These are phyloP conservation scores for Mycena indigotica DNA, from an alignment of 768 basidiomycete genomes.

Conservation along the genomic window DNA sequence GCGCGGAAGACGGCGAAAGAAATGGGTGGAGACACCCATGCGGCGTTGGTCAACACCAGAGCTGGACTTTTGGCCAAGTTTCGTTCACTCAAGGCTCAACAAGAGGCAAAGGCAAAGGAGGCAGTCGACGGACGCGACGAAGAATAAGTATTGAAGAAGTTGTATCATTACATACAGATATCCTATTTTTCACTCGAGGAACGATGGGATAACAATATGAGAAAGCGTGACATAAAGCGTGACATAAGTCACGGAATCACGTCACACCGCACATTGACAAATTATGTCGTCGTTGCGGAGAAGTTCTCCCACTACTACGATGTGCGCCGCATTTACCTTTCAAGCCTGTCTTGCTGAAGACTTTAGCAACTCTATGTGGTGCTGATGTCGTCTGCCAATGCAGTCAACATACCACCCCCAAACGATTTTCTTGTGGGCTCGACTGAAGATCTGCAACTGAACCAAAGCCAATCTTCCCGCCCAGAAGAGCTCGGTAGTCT, in stretches of 20 bases:
- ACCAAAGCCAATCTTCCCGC: not conserved
- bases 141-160: not conserved
- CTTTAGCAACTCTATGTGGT: not conserved
- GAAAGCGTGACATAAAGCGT: too few relatives aligned
- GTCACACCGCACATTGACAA: not conserved
- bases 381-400: not conserved
- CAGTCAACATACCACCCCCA: not conserved
- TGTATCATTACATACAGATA: too few relatives aligned
- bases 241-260: not conserved
- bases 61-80: not conserved
- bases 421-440: not conserved
- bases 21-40: not conserved
- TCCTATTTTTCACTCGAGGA: too few relatives aligned
- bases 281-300: too few relatives aligned
- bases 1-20: not conserved
- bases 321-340: too few relatives aligned
- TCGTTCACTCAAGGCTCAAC: not conserved
- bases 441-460: not conserved
- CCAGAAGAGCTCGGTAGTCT: conserved; percentile 7
- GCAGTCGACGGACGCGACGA: not conserved
- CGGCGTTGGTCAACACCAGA: not conserved
- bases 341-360: not conserved
- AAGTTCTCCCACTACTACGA: too few relatives aligned
- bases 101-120: not conserved
- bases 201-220: too few relatives aligned